These are phyloP conservation scores for Microdochium paspali DNA, from an alignment of 2,329 filamentous ascomycete genomes.

Conservation along the genomic window DNA sequence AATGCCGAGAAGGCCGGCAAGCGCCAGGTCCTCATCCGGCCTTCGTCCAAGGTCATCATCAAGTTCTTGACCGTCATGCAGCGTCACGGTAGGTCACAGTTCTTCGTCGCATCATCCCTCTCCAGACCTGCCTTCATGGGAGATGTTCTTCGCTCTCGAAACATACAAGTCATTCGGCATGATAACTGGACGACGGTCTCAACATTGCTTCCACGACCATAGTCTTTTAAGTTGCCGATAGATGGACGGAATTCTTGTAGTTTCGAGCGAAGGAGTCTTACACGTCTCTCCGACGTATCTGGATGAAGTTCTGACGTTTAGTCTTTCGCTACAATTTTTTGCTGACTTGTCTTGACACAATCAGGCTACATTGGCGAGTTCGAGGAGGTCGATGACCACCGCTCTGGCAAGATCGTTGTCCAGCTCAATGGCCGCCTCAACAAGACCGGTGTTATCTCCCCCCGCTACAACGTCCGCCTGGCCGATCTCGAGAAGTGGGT, in stretches of 20 bases:
- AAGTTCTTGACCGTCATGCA: conserved; percentile 99
- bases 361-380: conserved; percentile 98
- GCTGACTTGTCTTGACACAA: conserved; percentile 37
- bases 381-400: conserved; percentile 99
- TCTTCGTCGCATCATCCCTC: too few species aligned
- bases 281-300: conserved; percentile 74
- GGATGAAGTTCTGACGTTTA: conserved; percentile 86
- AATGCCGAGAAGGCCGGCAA: conserved; percentile 99
- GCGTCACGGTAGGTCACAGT: conserved; percentile 91
- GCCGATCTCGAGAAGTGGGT: conserved; percentile 99
- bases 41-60: conserved; percentile 98
- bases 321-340: conserved; percentile 73
- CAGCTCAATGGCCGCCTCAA: conserved; percentile 98
- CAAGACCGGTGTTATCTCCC: conserved; percentile 99
- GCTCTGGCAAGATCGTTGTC: conserved; percentile 98
- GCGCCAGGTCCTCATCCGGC: conserved; percentile 97
- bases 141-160: conserved; percentile 1
- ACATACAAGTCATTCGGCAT: conserved; percentile 69
- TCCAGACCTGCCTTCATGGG: conserved; percentile 1
- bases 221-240: conserved; percentile 99
- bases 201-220: conserved; percentile 64
- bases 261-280: conserved; percentile 75
- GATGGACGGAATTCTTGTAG: conserved; percentile 47
- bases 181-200: conserved; percentile 99
- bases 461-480: conserved; percentile 98